Evolutionary conservation across 768 basidiomycete genomes (phyloP), one percentile per base, ranked within the genome.

Genomic region (Leccinum disarticulatum): DNA sequence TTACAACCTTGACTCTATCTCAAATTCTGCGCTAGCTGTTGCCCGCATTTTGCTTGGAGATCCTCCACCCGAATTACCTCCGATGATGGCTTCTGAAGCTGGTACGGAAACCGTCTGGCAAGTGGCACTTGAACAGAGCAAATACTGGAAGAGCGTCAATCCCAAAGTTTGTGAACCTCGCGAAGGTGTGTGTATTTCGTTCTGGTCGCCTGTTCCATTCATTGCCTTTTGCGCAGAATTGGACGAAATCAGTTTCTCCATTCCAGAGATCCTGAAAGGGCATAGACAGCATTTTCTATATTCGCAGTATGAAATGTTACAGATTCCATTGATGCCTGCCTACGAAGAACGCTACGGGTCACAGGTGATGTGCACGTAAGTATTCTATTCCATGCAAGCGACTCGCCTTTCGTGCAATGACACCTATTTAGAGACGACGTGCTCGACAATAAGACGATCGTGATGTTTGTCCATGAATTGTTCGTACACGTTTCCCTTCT

Each of bases 401-500:
- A 27, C 53, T 53, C 33, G n/a, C 54, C 17, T 33, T 54, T 38
- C 57, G 25, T 41, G 52, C 48, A n/a, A 54, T 59, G 41, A 49
- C 61, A 22, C 47, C 43, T 2, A 27, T 55, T 15, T 61, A 97
- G 95, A 33, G 75, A 80, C 49, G 90, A 95, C 72, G 77, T 98
- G 33, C 88, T 91, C 67, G 81, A 87, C 28, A 87, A 89, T 56
- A 76, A 84, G 31, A 92, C 89, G 0, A 68, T 98, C 27, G 84
- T 98, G 30, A 75, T 98, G 46, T 92, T 98, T 68, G 85, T 91
- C 6, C 97, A 99, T 75, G 95, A 98, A 77, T 94, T 98, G 96
- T 96, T 71, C 71, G 92, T 75, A 30, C 33, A 30, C 55, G 19
- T 41, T 47, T 50, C 22, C 4, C 56, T 7, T 33, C 52, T 55